Conservation (phyloP, 2,329 filamentous ascomycete genomes). For the Colletotrichum euphorbiae region DNA sequence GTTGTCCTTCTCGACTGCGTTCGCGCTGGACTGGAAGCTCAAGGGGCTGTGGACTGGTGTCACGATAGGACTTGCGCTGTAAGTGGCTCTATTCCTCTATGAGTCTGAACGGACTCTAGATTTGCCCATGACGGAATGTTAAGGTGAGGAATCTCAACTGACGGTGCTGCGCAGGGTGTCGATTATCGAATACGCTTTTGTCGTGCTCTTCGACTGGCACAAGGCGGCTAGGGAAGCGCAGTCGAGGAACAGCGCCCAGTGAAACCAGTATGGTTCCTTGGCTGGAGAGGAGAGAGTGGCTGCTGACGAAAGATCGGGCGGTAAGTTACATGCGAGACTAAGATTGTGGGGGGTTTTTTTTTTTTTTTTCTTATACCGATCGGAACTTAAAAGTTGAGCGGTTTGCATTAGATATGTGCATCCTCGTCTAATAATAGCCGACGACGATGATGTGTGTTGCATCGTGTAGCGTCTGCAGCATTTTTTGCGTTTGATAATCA, state of each 20-base stretch:
- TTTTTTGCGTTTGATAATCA: too few relatives aligned
- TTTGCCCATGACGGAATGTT: conserved; percentile 32
- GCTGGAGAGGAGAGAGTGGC: conserved; percentile 43
- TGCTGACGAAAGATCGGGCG: background rate
- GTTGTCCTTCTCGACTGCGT: conserved; percentile 81
- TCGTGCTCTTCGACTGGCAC: conserved; percentile 65
- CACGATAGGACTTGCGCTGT: conserved; percentile 76
- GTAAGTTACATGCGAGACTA: too few relatives aligned
- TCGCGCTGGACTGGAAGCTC: conserved; percentile 81
- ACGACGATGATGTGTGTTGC: background rate
- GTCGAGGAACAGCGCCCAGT: conserved; percentile 53
- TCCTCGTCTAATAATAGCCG: background rate
- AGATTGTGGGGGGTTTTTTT: background rate
- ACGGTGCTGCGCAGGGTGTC: conserved; percentile 56
- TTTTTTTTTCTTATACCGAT: too few relatives aligned
- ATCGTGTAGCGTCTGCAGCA: conserved; percentile 4
- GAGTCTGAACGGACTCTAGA: background rate
- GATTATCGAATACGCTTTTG: conserved; percentile 65
- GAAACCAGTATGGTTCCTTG: conserved; percentile 48
- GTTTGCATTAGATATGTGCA: background rate
- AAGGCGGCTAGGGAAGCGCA: conserved; percentile 65
- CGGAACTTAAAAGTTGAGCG: background rate
- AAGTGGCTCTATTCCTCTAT: conserved; percentile 50
- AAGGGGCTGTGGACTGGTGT: conserved; percentile 86
- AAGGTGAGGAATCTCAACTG: background rate